Percentiles rank a stretch among this genome's conserved stretches.
Evolutionary conservation across 257 asterid species (phyloP).

Genomic region (Leonotis leonurus): DNA sequence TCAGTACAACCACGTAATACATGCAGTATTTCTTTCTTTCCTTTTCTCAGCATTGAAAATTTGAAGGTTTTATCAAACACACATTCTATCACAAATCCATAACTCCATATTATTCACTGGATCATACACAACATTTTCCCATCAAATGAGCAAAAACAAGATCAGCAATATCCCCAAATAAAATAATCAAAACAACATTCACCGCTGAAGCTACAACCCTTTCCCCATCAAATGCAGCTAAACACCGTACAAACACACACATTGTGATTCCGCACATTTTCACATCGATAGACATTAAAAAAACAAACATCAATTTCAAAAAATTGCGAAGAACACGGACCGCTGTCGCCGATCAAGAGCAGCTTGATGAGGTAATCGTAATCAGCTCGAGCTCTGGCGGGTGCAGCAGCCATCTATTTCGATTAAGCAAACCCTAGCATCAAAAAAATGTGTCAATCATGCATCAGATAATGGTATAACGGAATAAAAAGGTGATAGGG

Average conservation of each 20-base stretch:
- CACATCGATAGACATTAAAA: neutral
- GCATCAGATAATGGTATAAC: neutral
- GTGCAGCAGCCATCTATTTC: constrained; percentile 53
- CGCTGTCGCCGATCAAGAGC: constrained; percentile 73
- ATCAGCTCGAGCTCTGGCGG: constrained; percentile 69
- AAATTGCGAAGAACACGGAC: no score
- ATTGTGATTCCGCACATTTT: constrained; percentile 11
- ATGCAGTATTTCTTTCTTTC: no score
- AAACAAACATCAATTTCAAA: neutral
- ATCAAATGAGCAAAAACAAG: constrained; percentile 6
- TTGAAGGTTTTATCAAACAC: no score
- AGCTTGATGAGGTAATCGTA: constrained; percentile 64
- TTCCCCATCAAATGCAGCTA: constrained; percentile 22
- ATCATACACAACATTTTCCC: neutral
- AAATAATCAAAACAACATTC: constrained; percentile 1
- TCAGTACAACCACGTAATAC: no score
- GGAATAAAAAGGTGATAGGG: constrained; percentile 13
- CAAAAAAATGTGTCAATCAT: constrained; percentile 6
- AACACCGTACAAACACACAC: neutral
- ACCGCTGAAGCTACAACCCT: neutral
- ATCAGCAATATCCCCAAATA: neutral
- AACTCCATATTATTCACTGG: neutral
- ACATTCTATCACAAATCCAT: neutral
- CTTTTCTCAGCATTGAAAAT: no score
- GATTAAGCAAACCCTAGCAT: constrained; percentile 37